These are phyloP conservation scores for Artomyces pyxidatus DNA, from an alignment of 768 basidiomycete species.

Conservation along the genomic window DNA sequence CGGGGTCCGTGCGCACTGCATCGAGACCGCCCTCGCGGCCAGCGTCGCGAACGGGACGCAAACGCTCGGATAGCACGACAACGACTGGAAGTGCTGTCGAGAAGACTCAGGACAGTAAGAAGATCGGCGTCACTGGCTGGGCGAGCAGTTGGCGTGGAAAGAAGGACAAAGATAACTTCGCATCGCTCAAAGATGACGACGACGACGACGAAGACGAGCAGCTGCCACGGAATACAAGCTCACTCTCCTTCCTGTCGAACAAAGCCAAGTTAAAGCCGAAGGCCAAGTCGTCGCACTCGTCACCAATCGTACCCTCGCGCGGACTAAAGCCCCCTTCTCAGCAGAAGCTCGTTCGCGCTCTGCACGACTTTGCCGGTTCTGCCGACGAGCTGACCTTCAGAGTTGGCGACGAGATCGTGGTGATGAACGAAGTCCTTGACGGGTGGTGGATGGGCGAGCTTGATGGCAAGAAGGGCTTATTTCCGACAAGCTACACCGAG, in stretches of 20 bases:
- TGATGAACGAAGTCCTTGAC: slow-evolving; percentile 74
- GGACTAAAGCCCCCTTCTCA: slow-evolving; percentile 28
- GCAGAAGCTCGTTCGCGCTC: slow-evolving; percentile 46
- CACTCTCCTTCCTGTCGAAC: slow-evolving; percentile 4
- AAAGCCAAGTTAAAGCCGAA: slow-evolving; percentile 7
- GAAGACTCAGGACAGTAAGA: slow-evolving; percentile 28
- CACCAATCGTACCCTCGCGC: slow-evolving; percentile 5
- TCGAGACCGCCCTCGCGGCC: slow-evolving; percentile 21
- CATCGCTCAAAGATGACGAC: slow-evolving; percentile 43
- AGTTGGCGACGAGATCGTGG: slow-evolving; percentile 65
- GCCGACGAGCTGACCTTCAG: slow-evolving; percentile 74
- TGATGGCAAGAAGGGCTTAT: slow-evolving; percentile 64
- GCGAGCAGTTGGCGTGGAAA: slow-evolving; percentile 29
- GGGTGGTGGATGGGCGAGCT: slow-evolving; percentile 89
- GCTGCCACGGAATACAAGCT: slow-evolving; percentile 16
- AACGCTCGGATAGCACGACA: slow-evolving; percentile 51
- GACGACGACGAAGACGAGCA: slow-evolving; percentile 21
- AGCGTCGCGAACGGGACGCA: slow-evolving; percentile 54
- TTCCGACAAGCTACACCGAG: slow-evolving; percentile 75
- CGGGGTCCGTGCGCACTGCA: slow-evolving; percentile 30
- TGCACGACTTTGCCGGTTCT: slow-evolving; percentile 69
- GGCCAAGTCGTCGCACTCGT: slow-evolving; percentile 4
- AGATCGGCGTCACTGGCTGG: slow-evolving; percentile 51
- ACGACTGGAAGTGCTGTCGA: slow-evolving; percentile 30
- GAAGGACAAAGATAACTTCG: slow-evolving; percentile 43